A percentile compares a stretch with the other conserved stretches of the same genome.
phyloP scores from a whole-genome alignment of 2,329 filamentous ascomycete genomes.

The Aspergillus alliaceus region DNA sequence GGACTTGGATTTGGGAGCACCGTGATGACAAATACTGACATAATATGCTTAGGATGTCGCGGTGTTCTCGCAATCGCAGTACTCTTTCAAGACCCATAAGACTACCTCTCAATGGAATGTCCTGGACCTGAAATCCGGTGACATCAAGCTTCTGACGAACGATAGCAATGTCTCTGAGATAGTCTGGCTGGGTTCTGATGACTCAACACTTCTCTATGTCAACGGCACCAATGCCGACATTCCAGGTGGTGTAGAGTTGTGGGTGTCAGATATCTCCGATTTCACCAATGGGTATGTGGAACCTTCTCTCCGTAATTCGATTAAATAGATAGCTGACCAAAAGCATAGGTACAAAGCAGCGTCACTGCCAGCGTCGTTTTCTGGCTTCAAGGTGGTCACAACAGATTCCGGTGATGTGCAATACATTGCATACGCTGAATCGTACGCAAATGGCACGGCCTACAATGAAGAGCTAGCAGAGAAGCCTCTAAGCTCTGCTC shows the following conservation, averaged over 20 bases:
- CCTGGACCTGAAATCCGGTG: conserved; percentile 66
- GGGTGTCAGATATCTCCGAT: conserved; percentile 34
- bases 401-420: conserved; percentile 49
- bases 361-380: conserved; percentile 38
- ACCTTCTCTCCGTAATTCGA: not conserved
- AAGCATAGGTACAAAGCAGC: conserved; percentile 38
- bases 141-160: conserved; percentile 65
- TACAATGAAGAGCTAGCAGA: conserved; percentile 64
- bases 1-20: not conserved
- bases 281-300: conserved; percentile 33
- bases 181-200: conserved; percentile 71
- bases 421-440: conserved; percentile 58
- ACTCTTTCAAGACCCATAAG: conserved; percentile 74
- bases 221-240: conserved; percentile 43
- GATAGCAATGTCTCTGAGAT: conserved; percentile 68
- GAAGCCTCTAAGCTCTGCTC: conserved; percentile 63
- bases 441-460: conserved; percentile 67
- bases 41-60: conserved; percentile 38
- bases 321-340: not conserved
- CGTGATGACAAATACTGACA: not conserved
- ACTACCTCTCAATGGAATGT: conserved; percentile 65
- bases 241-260: conserved; percentile 41
- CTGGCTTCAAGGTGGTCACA: conserved; percentile 38
- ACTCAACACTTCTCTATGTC: conserved; percentile 61
- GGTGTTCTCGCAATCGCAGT: conserved; percentile 64